Evolutionary conservation across 2,329 filamentous ascomycete species (phyloP).

Genomic region (Apiospora marii): DNA sequence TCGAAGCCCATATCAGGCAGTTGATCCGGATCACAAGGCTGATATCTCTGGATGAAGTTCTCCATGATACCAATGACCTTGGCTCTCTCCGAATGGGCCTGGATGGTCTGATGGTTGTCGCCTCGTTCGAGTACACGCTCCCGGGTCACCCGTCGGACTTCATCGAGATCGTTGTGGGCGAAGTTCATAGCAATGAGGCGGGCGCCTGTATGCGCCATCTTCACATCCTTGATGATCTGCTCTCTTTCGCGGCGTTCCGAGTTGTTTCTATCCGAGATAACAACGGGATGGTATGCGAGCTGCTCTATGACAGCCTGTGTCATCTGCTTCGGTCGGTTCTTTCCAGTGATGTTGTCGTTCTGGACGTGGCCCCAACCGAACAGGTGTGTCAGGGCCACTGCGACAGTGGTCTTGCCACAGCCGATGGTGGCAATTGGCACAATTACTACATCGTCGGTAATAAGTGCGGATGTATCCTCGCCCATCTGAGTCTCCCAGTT

Average conservation of each 20-base stretch:
- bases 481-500: slow-evolving; percentile 70
- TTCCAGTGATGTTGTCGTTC: slow-evolving; percentile 92
- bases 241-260: slow-evolving; percentile 86
- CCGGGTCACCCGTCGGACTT: slow-evolving; percentile 77
- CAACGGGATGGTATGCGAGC: slow-evolving; percentile 71
- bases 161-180: slow-evolving; percentile 78
- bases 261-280: slow-evolving; percentile 94
- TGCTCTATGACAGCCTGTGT: slow-evolving; percentile 72
- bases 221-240: slow-evolving; percentile 85
- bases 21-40: slow-evolving; percentile 72
- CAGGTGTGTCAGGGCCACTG: slow-evolving; percentile 79
- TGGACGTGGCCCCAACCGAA: slow-evolving; percentile 94
- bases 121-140: slow-evolving; percentile 83
- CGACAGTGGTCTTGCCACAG: slow-evolving; percentile 95
- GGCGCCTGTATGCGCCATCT: slow-evolving; percentile 65
- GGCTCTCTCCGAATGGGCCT: slow-evolving; percentile 74
- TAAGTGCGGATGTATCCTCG: slow-evolving; percentile 58
- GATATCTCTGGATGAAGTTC: slow-evolving; percentile 86
- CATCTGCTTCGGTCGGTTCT: slow-evolving; percentile 80
- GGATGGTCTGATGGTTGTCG: slow-evolving; percentile 98
- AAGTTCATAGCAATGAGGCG: slow-evolving; percentile 89
- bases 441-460: slow-evolving; percentile 77
- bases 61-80: slow-evolving; percentile 95
- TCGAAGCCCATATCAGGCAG: slow-evolving; percentile 86
- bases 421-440: slow-evolving; percentile 92